Evolutionary conservation across 495 filamentous ascomycete species (phyloP), one percentile per base, ranked within the genome.

Genomic region (Penicillium fimorum): DNA sequence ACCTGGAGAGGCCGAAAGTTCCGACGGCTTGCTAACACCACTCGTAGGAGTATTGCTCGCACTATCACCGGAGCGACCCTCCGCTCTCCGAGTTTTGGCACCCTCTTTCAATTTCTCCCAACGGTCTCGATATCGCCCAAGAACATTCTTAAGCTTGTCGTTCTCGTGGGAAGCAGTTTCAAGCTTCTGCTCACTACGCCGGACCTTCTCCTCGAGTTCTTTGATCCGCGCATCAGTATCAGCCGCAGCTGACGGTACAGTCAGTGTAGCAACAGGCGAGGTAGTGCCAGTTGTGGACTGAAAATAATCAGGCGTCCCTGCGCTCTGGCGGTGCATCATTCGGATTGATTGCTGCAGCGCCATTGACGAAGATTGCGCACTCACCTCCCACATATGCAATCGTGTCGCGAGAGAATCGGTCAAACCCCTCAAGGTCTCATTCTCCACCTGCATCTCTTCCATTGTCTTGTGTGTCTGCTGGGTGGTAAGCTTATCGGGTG

Each of bases 61-160:
- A 27, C 37, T 47, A 12, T 69, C 66, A 20, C 29, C 50, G 29
- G 62, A 27, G 50, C 63, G 56, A 59, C 59, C 54, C 53, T 63
- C 55, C 24, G 68, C 66, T 27, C 70, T 56, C 57, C 82, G 56
- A 1, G 82, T 85, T 70, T 88, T 91, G 12, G 92, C 92, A 0
- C 88, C 86, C 17, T 89, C 87, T 68, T 94, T 93, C 63, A 96
- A 74, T 70, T 87, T 86, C 70, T 95, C 88, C 87, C 89, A 96
- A 57, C 84, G 79, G 51, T 90, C 86, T 27, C 88, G 69, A 67
- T 95, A 96, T 54, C 83, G 79, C 12, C 77, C 76, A 18, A 93
- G 71, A 6, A 86, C 84, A 38, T 74, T 77, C 42, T 82, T 79
- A 43, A 90, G 70, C 66, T 88, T 91, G 55, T 87, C 82, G 60